Evolutionary conservation across 2,329 filamentous ascomycete genomes (phyloP).

Genomic region (Diatrype stigma): DNA sequence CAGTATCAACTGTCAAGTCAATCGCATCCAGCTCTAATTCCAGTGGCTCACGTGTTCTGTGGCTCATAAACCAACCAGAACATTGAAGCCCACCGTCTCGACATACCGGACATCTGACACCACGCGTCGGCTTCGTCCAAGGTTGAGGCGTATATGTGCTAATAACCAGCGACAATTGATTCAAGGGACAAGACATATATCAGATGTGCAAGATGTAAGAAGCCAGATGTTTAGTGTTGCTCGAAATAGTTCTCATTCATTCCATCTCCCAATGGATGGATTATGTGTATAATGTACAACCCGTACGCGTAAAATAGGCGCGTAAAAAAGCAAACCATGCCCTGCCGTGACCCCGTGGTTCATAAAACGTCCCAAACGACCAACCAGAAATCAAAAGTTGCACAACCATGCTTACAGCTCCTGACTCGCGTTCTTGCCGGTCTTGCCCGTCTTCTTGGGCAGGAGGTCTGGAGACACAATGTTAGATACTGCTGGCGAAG

Average conservation of each 20-base stretch:
- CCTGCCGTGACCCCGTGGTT: conserved; percentile 76
- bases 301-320: conserved; percentile 47
- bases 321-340: conserved; percentile 58
- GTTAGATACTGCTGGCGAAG: conserved; percentile 33
- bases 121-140: no score
- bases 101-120: neutral
- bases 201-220: neutral
- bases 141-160: no score
- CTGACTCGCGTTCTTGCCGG: conserved; percentile 87
- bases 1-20: neutral
- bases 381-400: conserved; percentile 58
- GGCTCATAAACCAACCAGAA: neutral
- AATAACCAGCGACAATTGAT: no score
- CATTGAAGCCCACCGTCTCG: neutral
- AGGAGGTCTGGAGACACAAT: conserved; percentile 73
- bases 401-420: conserved; percentile 69
- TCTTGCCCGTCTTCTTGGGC: conserved; percentile 98
- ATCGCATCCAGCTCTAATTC: no score
- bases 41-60: no score
- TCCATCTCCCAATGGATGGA: conserved; percentile 60
- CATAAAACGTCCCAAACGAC: conserved; percentile 68
- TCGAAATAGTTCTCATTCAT: conserved; percentile 57
- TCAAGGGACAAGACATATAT: no score
- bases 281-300: conserved; percentile 63
- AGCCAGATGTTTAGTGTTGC: conserved; percentile 4